Evolutionary conservation across 2,329 filamentous ascomycete genomes (phyloP).

Genomic region (Botrytis cinerea): DNA sequence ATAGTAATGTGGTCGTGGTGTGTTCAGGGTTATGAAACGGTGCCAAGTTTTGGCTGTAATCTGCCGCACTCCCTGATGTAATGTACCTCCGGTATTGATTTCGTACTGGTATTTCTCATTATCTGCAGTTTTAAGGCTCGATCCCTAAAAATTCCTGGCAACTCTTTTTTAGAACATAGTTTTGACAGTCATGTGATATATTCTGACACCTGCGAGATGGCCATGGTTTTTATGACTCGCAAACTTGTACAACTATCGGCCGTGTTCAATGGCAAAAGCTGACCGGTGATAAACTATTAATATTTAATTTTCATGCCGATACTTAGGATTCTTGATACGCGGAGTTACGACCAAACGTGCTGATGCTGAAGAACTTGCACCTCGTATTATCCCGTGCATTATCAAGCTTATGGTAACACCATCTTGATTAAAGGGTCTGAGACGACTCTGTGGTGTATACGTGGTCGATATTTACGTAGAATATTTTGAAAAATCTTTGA

Average conservation of each 20-base stretch:
- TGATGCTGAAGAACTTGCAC: conserved; percentile 15
- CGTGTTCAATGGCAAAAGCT: neutral
- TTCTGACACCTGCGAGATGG: neutral
- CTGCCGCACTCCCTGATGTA: neutral
- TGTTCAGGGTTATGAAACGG: conserved; percentile 1
- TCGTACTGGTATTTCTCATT: neutral
- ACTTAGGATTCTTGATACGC: conserved; percentile 10
- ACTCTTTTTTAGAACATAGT: neutral
- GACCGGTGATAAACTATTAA: neutral
- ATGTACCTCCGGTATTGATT: neutral
- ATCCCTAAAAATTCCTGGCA: neutral
- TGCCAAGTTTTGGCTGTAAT: neutral
- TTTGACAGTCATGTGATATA: conserved; percentile 1
- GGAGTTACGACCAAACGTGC: neutral
- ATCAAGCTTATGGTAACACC: conserved; percentile 16
- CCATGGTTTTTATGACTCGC: neutral
- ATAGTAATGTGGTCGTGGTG: neutral
- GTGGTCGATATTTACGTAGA: neutral
- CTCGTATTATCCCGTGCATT: conserved; percentile 20
- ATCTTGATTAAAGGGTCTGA: neutral
- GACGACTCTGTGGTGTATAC: neutral
- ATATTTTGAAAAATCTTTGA: neutral
- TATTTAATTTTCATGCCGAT: neutral
- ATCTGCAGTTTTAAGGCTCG: neutral
- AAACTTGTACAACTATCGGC: neutral